Evolutionary conservation across 257 asterid genomes (phyloP).

Genomic region (Lycium ferocissimum): DNA sequence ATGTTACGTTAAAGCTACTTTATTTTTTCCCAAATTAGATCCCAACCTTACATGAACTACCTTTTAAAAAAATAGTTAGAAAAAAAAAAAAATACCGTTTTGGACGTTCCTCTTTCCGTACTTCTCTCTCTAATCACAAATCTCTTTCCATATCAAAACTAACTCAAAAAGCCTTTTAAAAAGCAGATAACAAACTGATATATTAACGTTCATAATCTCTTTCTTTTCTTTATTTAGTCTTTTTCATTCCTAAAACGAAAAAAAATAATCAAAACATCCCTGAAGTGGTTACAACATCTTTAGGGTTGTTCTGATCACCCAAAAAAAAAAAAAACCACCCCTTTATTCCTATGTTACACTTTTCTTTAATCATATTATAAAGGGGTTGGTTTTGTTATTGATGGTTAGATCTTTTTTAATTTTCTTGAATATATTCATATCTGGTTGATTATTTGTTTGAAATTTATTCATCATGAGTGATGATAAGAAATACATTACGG

Average conservation of each 20-base stretch:
- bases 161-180: not conserved
- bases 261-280: not conserved
- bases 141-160: not conserved
- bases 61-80: not conserved
- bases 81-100: not conserved
- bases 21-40: not conserved
- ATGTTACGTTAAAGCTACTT: not conserved
- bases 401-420: not conserved
- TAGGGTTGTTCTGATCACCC: slow-evolving; percentile 26
- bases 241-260: not conserved
- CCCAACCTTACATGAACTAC: not conserved
- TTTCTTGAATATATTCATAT: not conserved
- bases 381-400: slow-evolving; percentile 27
- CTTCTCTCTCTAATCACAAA: slow-evolving; percentile 10
- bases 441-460: not conserved
- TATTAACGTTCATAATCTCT: not conserved
- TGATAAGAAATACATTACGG: slow-evolving; percentile 43
- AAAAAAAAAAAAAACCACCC: not conserved
- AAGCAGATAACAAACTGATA: not conserved
- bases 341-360: not conserved
- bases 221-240: not conserved
- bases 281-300: slow-evolving; percentile 21
- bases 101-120: slow-evolving; percentile 17
- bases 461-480: slow-evolving; percentile 17
- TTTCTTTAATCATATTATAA: slow-evolving; percentile 1